These are phyloP conservation scores for Taiwanofungus camphoratus DNA, from an alignment of 1,284 basidiomycete species.

Conservation along the genomic window DNA sequence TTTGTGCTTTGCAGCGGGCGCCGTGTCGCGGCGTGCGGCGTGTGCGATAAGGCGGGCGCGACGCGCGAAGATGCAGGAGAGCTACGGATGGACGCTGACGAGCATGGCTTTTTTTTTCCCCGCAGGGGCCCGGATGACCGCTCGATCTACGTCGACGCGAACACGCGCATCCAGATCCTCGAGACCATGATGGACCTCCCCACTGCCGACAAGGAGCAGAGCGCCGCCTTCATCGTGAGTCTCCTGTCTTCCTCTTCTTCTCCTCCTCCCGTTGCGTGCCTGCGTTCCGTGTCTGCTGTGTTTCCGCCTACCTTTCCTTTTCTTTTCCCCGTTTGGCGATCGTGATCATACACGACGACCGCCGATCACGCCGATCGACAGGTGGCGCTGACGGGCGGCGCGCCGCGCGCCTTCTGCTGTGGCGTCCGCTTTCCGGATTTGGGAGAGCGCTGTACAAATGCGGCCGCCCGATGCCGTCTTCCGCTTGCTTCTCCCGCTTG, in stretches of 20 bases:
- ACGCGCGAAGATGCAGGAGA: too few relatives aligned
- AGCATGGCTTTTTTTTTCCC: too few relatives aligned
- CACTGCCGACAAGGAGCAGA: constrained; percentile 77
- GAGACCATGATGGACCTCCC: constrained; percentile 66
- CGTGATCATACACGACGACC: too few relatives aligned
- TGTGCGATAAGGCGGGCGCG: too few relatives aligned
- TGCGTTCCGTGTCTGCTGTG: not conserved
- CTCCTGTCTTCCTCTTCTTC: not conserved
- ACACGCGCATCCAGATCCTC: constrained; percentile 68
- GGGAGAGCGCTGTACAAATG: too few relatives aligned
- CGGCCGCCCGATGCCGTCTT: too few relatives aligned
- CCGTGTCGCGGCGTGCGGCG: constrained; percentile 3
- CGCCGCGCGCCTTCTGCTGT: too few relatives aligned
- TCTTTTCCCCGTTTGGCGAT: not conserved
- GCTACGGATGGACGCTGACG: too few relatives aligned
- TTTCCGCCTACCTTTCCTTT: not conserved
- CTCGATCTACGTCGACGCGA: constrained; percentile 60
- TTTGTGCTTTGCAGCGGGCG: not conserved
- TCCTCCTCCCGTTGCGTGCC: not conserved
- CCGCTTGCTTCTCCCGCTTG: too few relatives aligned
- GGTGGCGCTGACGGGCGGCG: too few relatives aligned
- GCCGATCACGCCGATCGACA: too few relatives aligned
- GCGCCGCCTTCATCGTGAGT: constrained; percentile 76
- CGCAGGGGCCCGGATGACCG: constrained; percentile 43
- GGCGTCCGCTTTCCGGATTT: too few relatives aligned